phyloP scores from a whole-genome alignment of 1,139 yeast species.

The Hanseniaspora gamundiae region DNA sequence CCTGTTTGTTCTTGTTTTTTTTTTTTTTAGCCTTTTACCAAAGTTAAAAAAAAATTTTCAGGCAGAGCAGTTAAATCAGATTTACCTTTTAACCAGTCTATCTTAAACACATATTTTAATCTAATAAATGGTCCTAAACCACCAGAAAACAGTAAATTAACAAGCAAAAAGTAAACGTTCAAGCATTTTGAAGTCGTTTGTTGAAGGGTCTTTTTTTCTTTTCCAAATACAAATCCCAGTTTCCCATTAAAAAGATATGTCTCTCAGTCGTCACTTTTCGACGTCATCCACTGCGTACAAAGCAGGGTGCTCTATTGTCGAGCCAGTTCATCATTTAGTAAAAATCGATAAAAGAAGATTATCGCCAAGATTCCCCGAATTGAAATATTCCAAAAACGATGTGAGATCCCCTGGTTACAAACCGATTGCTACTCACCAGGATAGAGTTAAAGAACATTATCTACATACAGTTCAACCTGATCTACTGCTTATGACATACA shows the following conservation, averaged over 20 bases:
- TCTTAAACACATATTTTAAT: not conserved
- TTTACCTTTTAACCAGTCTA: too few relatives aligned
- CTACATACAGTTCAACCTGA: constrained; percentile 63
- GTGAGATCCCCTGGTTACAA: constrained; percentile 64
- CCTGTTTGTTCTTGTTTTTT: too few relatives aligned
- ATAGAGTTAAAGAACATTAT: constrained; percentile 73
- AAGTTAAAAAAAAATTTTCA: too few relatives aligned
- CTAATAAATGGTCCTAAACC: not conserved
- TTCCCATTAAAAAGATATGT: constrained; percentile 6
- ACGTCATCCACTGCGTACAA: constrained; percentile 32
- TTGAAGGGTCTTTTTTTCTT: not conserved
- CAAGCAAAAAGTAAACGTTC: too few relatives aligned
- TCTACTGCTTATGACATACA: constrained; percentile 62
- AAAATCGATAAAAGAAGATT: constrained; percentile 58
- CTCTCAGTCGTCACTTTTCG: constrained; percentile 34
- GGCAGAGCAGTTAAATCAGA: not conserved
- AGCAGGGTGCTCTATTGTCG: constrained; percentile 67
- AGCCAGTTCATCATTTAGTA: constrained; percentile 87
- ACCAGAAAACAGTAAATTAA: not conserved
- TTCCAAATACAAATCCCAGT: not conserved
- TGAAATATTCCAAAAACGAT: constrained; percentile 56
- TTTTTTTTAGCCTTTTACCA: too few relatives aligned
- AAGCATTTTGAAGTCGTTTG: too few relatives aligned
- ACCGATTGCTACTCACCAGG: constrained; percentile 64
- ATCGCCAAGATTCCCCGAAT: constrained; percentile 55